phyloP scores from a whole-genome alignment of 2,329 filamentous ascomycete genomes.

The Cladosporium sp. region DNA sequence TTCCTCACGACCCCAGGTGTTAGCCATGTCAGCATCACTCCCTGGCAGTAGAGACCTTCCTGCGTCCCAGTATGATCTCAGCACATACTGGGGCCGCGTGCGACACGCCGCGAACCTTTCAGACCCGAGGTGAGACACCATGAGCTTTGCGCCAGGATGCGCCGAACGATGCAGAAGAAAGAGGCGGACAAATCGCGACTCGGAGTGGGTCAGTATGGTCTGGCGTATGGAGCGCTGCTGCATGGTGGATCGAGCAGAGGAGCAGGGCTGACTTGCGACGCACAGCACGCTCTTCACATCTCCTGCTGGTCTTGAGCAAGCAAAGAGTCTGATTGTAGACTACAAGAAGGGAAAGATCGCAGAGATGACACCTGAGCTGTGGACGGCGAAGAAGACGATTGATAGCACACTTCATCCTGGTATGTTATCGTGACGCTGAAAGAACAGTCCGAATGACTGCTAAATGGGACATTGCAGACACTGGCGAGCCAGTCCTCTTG shows the following conservation, averaged over 20 bases:
- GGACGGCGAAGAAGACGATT: slow-evolving; percentile 94
- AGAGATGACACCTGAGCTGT: slow-evolving; percentile 84
- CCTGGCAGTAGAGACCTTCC: slow-evolving; percentile 75
- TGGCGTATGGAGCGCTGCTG: neutral
- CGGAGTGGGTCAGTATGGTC: slow-evolving; percentile 4
- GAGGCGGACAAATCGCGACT: neutral
- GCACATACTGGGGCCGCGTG: slow-evolving; percentile 92
- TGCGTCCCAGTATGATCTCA: slow-evolving; percentile 85
- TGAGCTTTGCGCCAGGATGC: neutral
- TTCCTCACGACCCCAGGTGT: neutral
- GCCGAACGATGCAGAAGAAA: neutral
- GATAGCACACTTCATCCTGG: slow-evolving; percentile 95
- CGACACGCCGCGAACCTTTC: slow-evolving; percentile 83
- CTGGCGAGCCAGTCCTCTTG: slow-evolving; percentile 83
- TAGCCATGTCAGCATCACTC: slow-evolving; percentile 56
- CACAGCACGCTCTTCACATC: slow-evolving; percentile 81
- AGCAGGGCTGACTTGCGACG: slow-evolving; percentile 5
- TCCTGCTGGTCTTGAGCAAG: slow-evolving; percentile 71
- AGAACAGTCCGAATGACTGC: neutral
- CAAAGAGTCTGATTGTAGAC: slow-evolving; percentile 72
- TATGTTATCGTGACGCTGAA: slow-evolving; percentile 40
- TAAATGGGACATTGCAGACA: slow-evolving; percentile 56
- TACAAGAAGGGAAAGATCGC: slow-evolving; percentile 82
- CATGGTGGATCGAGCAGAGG: neutral
- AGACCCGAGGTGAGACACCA: slow-evolving; percentile 78